phyloP scores from a whole-genome alignment of 495 filamentous ascomycete genomes.

The Mycothermus thermophilus region DNA sequence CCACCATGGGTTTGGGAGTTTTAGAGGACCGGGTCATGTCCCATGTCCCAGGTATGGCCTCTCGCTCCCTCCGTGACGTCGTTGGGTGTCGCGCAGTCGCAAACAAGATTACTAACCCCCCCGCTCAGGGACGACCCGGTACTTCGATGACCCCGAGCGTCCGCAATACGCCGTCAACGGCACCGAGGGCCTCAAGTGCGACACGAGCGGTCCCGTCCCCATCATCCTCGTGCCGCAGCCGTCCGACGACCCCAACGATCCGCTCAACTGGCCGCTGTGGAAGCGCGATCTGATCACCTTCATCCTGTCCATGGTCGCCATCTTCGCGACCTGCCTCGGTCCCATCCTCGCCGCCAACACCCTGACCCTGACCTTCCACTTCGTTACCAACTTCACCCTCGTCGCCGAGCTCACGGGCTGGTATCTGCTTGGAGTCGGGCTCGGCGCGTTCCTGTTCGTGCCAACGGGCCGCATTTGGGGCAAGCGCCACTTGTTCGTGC shows the following conservation, averaged over 20 bases:
- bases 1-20: conserved; percentile 82
- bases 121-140: conserved; percentile 45
- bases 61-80: not conserved
- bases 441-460: conserved; percentile 70
- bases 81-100: not conserved
- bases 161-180: conserved; percentile 27
- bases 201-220: conserved; percentile 47
- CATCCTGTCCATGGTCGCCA: conserved; percentile 62
- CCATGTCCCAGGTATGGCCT: conserved; percentile 58
- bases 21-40: conserved; percentile 49
- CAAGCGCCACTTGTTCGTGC: conserved; percentile 73
- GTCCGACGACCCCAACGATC: conserved; percentile 69
- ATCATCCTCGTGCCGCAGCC: conserved; percentile 73
- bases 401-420: conserved; percentile 79
- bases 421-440: conserved; percentile 69
- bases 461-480: conserved; percentile 84
- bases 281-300: conserved; percentile 67
- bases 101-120: conserved; percentile 1
- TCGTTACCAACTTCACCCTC: conserved; percentile 44
- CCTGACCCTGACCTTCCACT: conserved; percentile 49
- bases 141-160: conserved; percentile 43
- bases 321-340: conserved; percentile 66
- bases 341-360: conserved; percentile 84
- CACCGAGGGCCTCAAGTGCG: conserved; percentile 50
- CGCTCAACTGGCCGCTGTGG: conserved; percentile 79